Evolutionary conservation across 2,329 filamentous ascomycete genomes (phyloP).

Genomic region (Beauveria sp.): DNA sequence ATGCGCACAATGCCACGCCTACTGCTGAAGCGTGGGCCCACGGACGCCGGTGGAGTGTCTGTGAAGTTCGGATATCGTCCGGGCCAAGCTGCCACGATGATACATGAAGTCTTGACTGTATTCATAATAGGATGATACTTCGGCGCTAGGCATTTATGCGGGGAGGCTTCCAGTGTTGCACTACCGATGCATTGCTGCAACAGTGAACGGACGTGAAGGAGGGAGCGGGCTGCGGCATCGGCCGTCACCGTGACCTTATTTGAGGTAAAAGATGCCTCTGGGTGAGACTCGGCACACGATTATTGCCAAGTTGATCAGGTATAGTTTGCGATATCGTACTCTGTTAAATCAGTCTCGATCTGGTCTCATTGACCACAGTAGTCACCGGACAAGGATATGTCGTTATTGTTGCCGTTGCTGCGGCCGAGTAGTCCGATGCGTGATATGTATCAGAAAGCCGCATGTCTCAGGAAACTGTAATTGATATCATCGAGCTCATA

Average conservation of each 20-base stretch:
- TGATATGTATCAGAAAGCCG: background rate
- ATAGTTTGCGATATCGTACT: background rate
- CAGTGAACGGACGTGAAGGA: background rate
- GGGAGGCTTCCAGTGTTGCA: background rate
- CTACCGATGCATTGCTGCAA: background rate
- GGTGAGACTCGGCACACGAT: background rate
- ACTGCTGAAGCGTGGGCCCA: background rate
- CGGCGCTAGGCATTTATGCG: background rate
- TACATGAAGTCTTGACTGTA: background rate
- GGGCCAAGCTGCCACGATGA: background rate
- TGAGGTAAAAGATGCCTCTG: background rate
- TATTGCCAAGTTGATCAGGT: background rate
- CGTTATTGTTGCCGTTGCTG: no score
- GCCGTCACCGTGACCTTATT: background rate
- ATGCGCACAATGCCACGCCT: background rate
- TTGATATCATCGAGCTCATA: background rate
- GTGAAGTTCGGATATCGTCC: background rate
- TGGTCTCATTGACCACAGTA: no score
- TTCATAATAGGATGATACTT: background rate
- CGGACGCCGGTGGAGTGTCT: background rate
- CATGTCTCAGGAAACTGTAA: background rate
- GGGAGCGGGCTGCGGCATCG: background rate
- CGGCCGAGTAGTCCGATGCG: background rate
- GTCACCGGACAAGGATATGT: no score
- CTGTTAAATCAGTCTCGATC: no score